Evolutionary conservation across 1,284 basidiomycete species (phyloP).

Genomic region (Cerrena zonata): DNA sequence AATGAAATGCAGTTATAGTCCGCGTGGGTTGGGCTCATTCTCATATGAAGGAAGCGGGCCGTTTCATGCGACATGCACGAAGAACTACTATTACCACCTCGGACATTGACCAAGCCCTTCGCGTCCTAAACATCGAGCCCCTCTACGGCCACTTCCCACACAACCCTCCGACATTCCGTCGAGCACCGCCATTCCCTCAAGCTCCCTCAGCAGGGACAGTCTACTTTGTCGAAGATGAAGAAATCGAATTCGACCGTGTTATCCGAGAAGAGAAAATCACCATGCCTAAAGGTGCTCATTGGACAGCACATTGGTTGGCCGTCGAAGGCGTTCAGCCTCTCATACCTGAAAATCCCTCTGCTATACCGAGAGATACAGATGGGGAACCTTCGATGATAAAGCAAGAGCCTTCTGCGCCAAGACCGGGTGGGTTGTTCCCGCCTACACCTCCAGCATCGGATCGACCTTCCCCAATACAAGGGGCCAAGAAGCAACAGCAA

Average conservation of each 20-base stretch:
- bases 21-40: no score
- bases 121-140: slow-evolving; percentile 90
- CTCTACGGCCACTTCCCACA: slow-evolving; percentile 74
- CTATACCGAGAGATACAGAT: slow-evolving; percentile 56
- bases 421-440: slow-evolving; percentile 18
- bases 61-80: slow-evolving; percentile 93
- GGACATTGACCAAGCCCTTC: slow-evolving; percentile 91
- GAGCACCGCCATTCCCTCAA: slow-evolving; percentile 63
- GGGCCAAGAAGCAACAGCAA: slow-evolving; percentile 38
- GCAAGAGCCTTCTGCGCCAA: slow-evolving; percentile 12
- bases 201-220: slow-evolving; percentile 59
- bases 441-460: slow-evolving; percentile 28
- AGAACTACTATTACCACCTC: slow-evolving; percentile 81
- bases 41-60: slow-evolving; percentile 95
- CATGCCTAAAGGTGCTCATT: slow-evolving; percentile 70
- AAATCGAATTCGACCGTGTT: slow-evolving; percentile 92
- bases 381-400: slow-evolving; percentile 27
- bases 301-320: slow-evolving; percentile 94
- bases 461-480: slow-evolving; percentile 28
- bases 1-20: no score
- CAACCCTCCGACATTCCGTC: slow-evolving; percentile 69
- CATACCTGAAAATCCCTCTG: slow-evolving; percentile 92
- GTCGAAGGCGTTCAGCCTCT: slow-evolving; percentile 97
- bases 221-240: slow-evolving; percentile 93
- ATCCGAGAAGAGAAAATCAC: slow-evolving; percentile 78